A percentile compares a stretch with the other conserved stretches of the same genome.
phyloP scores from a whole-genome alignment of 345 rosid species.

The Theobroma cacao region DNA sequence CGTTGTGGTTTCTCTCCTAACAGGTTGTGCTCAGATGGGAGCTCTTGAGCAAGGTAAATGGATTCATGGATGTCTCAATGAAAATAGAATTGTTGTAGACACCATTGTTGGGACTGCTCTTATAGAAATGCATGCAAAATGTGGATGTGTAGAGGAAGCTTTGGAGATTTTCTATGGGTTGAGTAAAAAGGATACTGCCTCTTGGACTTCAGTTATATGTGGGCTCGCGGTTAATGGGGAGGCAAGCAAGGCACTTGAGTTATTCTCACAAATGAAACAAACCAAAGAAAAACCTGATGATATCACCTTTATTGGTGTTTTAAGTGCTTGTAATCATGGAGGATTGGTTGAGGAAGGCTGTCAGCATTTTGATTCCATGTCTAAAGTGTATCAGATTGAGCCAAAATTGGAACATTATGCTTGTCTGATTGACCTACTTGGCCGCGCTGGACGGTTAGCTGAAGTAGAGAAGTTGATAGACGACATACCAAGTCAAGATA shows the following conservation, averaged over 20 bases:
- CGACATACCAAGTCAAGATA: constrained; percentile 28
- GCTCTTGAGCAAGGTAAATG: constrained; percentile 79
- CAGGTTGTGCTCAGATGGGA: constrained; percentile 74
- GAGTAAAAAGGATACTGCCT: constrained; percentile 49
- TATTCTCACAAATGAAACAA: constrained; percentile 56
- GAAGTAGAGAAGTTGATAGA: constrained; percentile 65
- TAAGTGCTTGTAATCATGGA: constrained; percentile 84
- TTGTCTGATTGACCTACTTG: constrained; percentile 62
- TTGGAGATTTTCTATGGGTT: constrained; percentile 47
- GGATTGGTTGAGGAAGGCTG: constrained; percentile 74
- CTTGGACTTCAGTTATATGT: constrained; percentile 76
- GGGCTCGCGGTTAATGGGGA: constrained; percentile 73
- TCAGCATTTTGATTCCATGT: constrained; percentile 51
- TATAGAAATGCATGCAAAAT: constrained; percentile 75
- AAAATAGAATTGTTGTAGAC: constrained; percentile 46
- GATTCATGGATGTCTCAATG: constrained; percentile 65
- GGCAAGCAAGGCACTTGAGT: constrained; percentile 45
- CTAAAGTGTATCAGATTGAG: constrained; percentile 32
- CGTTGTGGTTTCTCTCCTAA: constrained; percentile 64
- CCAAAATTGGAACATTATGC: constrained; percentile 72
- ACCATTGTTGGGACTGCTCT: constrained; percentile 69
- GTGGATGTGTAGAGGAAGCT: constrained; percentile 64
- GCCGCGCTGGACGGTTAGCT: constrained; percentile 65
- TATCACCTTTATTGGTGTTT: constrained; percentile 65
- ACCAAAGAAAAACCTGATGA: constrained; percentile 49